Base-by-base conservation (phyloP, 2,329 filamentous ascomycete genomes). In the Blumeria graminis region DNA sequence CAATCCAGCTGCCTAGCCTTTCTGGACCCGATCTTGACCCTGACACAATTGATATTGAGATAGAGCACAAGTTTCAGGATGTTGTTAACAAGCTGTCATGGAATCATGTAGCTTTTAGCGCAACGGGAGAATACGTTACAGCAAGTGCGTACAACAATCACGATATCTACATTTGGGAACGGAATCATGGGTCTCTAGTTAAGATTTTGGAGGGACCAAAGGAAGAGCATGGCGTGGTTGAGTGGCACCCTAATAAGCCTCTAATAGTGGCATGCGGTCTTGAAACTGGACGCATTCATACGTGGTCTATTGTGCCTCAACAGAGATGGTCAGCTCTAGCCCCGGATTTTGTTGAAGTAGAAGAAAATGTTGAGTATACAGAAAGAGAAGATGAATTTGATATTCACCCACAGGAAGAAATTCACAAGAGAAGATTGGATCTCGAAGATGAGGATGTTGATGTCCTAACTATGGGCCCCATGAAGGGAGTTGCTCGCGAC, bases 61-160 rank as follows among this genome's bases (percentile, higher is more conserved):
- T 95, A 11, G 90, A 98, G 69, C 92, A 98, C 71, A 96, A 95
- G 66, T 98, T 96, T 64, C 89, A 96, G 68, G 93, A 98, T 66
- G 84, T 96, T 3, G 92, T 98, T 55, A 96, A 98, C 66, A 81
- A 85, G 48, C 72, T 96, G 11, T 88, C 85, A 6, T 98, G 92
- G 92, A 98, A 96, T 65, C 88, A 95, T 65, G 89, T 94, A 58
- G 88, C 89, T 0, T 96, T 98, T 68, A 94, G 87, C 65, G 84
- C 86, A 0, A 92, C 86, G 0, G 89, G 88, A 55, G 92, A 98
- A 69, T 96, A 96, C 66, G 88, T 98, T 43, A 88, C 88, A 28
- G 92, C 93, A 0, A 94, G 88, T 32, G 96, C 92, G 1, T 94
- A 88, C 68, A 96, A 96, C 74, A 98, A 98, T 65, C 89, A 95